Percentiles rank a stretch among this genome's conserved stretches.
phyloP scores from a whole-genome alignment of 495 filamentous ascomycete genomes.

The Hapsidospora chrysogenum region DNA sequence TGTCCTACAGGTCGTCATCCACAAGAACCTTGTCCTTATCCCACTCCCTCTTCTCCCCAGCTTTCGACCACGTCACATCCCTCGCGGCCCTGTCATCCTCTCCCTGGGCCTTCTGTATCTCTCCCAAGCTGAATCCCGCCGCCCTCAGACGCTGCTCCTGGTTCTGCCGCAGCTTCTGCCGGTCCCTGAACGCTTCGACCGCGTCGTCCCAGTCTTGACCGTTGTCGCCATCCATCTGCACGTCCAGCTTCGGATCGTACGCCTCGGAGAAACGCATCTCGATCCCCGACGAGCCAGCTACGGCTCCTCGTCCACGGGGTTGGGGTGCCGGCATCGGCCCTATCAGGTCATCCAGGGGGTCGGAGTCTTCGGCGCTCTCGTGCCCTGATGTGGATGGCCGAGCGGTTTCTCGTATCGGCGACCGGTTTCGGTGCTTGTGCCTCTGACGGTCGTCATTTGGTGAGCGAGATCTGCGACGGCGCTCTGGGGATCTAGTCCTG shows the following conservation, averaged over 20 bases:
- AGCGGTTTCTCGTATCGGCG: slow-evolving; percentile 2
- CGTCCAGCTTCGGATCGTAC: slow-evolving; percentile 64
- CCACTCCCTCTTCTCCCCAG: slow-evolving; percentile 77
- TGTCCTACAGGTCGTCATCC: slow-evolving; percentile 5
- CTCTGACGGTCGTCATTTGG: not conserved
- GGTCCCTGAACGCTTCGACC: slow-evolving; percentile 65
- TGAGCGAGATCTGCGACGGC: slow-evolving; percentile 2
- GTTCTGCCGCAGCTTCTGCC: slow-evolving; percentile 61
- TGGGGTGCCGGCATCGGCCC: slow-evolving; percentile 55
- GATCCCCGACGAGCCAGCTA: slow-evolving; percentile 42
- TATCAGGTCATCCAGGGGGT: slow-evolving; percentile 63
- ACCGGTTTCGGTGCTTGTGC: slow-evolving; percentile 9
- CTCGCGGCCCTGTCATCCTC: slow-evolving; percentile 44
- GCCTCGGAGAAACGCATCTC: slow-evolving; percentile 60
- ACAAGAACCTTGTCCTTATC: slow-evolving; percentile 79
- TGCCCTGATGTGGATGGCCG: slow-evolving; percentile 6
- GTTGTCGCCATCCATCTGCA: slow-evolving; percentile 34
- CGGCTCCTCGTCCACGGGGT: slow-evolving; percentile 62
- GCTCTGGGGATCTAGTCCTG: slow-evolving; percentile 3
- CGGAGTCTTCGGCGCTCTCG: slow-evolving; percentile 36
- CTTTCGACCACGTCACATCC: slow-evolving; percentile 67
- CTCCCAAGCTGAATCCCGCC: slow-evolving; percentile 64
- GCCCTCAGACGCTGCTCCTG: slow-evolving; percentile 62
- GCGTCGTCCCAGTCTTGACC: slow-evolving; percentile 72
- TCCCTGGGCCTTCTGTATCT: slow-evolving; percentile 52